Base-by-base conservation (phyloP, 352 stramenopile genomes). In the Phytophthora macrochlamydospora region DNA sequence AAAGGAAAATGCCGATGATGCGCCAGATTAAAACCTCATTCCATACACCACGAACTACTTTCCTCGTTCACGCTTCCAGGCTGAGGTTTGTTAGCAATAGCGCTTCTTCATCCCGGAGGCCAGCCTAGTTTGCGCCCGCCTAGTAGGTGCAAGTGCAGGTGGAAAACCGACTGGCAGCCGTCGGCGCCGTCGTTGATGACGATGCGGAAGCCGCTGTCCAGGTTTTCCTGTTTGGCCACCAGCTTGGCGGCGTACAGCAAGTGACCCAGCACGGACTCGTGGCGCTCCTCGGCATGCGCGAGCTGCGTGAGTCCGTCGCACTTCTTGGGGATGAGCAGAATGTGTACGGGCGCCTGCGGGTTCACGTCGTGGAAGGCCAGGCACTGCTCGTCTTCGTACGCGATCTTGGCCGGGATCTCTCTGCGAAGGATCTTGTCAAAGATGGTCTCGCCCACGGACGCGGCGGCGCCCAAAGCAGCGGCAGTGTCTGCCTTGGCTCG, bases 311-410 rank as follows among this genome's bases (percentile, higher is more conserved):
- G 81, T 7, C 95, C 94, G 58, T 97, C 87, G 13, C 96, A 81
- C 68, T 90, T 72, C 80, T 99, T 99, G 14, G 98, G 98, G 67
- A 99, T 99, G 40, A 99, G 83, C 31, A 99, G 73, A 33, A 99
- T 89, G 73, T 99, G 98, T 38, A 96, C 94, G 0, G 97, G 97
- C 53, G 97, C 95, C 59, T 97, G 85, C 44, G 98, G 97, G 70
- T 93, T 97, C 51, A 99, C 98, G 79, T 99, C 97, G 61, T 98
- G 97, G 77, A 99, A 99, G n/a, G 97, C 97, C 6, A 99, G 77
- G 50, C 91, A 93, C 67, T 97, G 85, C 46, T 98, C 93, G 79
- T 99, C 94, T 70, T 99, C 94, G 68, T 97, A 98, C 42, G 98
- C 96, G 74, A 99, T 96, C 49, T 91, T 83, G 44, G 97, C 92